Percentiles rank a stretch among this genome's conserved stretches.
phyloP scores from a whole-genome alignment of 1,284 basidiomycete species.

The Cutaneotrichosporon daszewskae region DNA sequence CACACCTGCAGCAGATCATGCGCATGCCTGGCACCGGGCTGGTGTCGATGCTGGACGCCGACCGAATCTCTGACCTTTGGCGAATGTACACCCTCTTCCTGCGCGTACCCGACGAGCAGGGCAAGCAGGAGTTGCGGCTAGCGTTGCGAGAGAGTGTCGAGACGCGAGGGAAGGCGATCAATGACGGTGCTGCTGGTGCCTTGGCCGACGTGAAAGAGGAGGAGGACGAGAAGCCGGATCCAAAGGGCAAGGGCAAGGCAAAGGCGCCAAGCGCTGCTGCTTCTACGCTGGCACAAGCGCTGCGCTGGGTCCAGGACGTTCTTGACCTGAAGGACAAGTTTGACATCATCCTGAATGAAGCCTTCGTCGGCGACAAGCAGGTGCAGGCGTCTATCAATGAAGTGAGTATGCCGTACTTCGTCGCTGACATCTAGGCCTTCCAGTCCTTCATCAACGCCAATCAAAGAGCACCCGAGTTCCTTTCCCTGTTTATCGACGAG shows the following conservation, averaged over 20 bases:
- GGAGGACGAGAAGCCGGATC: constrained; percentile 32
- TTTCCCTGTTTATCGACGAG: constrained; percentile 96
- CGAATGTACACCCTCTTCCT: constrained; percentile 75
- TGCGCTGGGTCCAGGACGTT: constrained; percentile 93
- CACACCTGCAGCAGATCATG: constrained; percentile 71
- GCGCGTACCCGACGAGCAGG: constrained; percentile 58
- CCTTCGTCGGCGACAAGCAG: constrained; percentile 69
- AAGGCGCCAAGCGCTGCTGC: constrained; percentile 40
- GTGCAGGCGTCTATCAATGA: constrained; percentile 83
- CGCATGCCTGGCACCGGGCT: constrained; percentile 79
- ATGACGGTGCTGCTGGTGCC: constrained; percentile 50
- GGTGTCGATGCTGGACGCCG: constrained; percentile 77
- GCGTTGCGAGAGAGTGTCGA: constrained; percentile 71
- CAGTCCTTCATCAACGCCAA: constrained; percentile 88
- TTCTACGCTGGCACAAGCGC: constrained; percentile 53
- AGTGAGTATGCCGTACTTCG: constrained; percentile 50
- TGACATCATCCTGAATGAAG: constrained; percentile 64
- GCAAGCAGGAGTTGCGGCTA: constrained; percentile 61
- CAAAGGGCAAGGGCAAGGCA: constrained; percentile 59
- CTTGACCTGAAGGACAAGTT: constrained; percentile 88
- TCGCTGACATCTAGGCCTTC: constrained; percentile 62
- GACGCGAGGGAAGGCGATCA: constrained; percentile 74
- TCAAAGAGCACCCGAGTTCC: constrained; percentile 83
- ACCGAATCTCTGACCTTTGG: constrained; percentile 69
- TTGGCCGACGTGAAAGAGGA: constrained; percentile 32